Evolutionary conservation across 805 yeast genomes (phyloP), one percentile per base, ranked within the genome.

Genomic region (Kazachstania bromeliacearum): DNA sequence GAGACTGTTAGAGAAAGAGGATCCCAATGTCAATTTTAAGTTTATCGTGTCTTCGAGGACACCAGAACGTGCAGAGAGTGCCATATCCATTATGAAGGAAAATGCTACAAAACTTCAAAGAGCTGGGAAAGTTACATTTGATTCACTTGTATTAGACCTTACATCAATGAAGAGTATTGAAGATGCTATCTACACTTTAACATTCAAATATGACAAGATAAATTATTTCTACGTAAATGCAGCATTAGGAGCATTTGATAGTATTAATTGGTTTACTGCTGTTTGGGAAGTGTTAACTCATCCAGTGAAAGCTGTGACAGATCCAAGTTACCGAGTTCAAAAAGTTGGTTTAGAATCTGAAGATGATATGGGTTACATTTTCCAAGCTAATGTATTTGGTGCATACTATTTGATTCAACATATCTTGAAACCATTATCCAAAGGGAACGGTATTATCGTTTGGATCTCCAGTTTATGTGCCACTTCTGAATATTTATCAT

Each of bases 341-440:
- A 67, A 71, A 38, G 68, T 73, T 10, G 96, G 96, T 3, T 76
- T 78, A 20, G 75, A 70, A 51, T 74, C 95, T 1, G 56, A 53
- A 16, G 98, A 92, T 59, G 87, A 75, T 0, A 47, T 89, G 66
- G 96, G 97, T 2, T 64, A 81, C 21, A 83, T 85, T 4, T 92
- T 89, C 64, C 95, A 92, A 60, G 94, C 92, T 5, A 92, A 92
- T 55, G 95, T 88, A 16, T 85, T 92, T 60, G 95, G 94, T 0
- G 96, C 97, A 2, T 87, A 83, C 63, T 92, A 77, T 57, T 63
- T 92, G 37, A 68, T 88, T 36, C 82, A 79, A 46, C 75, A 72
- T 42, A 60, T 88, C 14, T 55, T 67, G 28, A 72, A 72, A 2
- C 59, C 74, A 23, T 60, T 88, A 13, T 47, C 62, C 7, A 53